Evolutionary conservation across 1,284 basidiomycete species (phyloP).

Genomic region (Somion occarium): DNA sequence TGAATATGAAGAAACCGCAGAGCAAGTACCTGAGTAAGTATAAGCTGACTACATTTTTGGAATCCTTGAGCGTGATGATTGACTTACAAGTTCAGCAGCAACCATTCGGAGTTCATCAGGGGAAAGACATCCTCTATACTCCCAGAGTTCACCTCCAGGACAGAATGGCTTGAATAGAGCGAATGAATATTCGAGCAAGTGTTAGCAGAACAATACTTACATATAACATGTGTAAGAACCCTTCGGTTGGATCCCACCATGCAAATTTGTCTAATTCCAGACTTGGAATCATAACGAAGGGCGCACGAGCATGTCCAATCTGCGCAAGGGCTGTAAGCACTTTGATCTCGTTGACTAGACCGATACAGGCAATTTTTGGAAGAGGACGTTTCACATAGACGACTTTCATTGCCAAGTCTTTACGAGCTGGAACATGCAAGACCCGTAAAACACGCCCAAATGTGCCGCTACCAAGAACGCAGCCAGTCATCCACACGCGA

Average conservation of each 20-base stretch:
- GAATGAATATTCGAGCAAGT: not conserved
- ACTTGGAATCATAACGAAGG: conserved; percentile 20
- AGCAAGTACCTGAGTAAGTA: conserved; percentile 17
- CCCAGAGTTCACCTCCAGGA: conserved; percentile 19
- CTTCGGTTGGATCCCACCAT: conserved; percentile 16
- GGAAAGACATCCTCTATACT: conserved; percentile 10
- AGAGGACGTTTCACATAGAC: conserved; percentile 12
- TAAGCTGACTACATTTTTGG: not conserved
- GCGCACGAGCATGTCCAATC: not conserved
- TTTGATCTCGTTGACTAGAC: conserved; percentile 22
- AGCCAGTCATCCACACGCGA: conserved; percentile 14
- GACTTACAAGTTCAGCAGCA: conserved; percentile 23
- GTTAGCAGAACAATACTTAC: conserved; percentile 9
- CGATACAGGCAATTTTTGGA: conserved; percentile 11
- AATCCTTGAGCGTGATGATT: not conserved
- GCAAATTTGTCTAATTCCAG: conserved; percentile 8
- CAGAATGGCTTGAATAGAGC: conserved; percentile 16
- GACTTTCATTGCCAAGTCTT: conserved; percentile 22
- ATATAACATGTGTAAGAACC: conserved; percentile 21
- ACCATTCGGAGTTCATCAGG: conserved; percentile 12
- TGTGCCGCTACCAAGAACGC: conserved; percentile 18
- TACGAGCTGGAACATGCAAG: conserved; percentile 9
- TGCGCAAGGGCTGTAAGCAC: conserved; percentile 13
- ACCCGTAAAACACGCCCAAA: conserved; percentile 22
- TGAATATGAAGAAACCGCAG: conserved; percentile 22